Conservation (phyloP, 2,329 filamentous ascomycete species). For the Beauveria brongniartii region DNA sequence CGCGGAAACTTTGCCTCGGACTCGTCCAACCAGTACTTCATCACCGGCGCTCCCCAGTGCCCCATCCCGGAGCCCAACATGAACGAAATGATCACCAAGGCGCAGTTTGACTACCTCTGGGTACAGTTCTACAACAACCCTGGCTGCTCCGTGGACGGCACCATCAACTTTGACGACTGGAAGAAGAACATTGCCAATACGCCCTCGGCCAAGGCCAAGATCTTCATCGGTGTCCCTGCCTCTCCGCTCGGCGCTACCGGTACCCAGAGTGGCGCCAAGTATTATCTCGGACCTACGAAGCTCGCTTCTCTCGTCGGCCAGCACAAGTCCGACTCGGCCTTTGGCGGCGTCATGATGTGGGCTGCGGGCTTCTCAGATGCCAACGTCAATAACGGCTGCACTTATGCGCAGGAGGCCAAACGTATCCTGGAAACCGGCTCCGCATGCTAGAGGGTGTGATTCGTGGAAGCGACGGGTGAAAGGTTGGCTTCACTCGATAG, state of each 20-base stretch:
- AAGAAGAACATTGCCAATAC: constrained; percentile 18
- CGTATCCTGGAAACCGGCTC: constrained; percentile 11
- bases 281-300: constrained; percentile 19
- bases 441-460: constrained; percentile 1
- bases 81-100: constrained; percentile 29
- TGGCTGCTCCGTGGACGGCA: constrained; percentile 26
- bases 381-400: constrained; percentile 14
- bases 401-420: constrained; percentile 13
- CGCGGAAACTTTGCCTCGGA: constrained; percentile 17
- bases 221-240: constrained; percentile 28
- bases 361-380: constrained; percentile 12
- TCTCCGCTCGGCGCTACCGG: constrained; percentile 15
- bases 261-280: constrained; percentile 16
- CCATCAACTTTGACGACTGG: constrained; percentile 29
- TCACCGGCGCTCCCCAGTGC: constrained; percentile 38
- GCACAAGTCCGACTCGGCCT: constrained; percentile 21
- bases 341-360: constrained; percentile 24
- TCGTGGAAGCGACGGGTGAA: neutral
- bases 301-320: constrained; percentile 21
- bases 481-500: neutral
- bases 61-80: constrained; percentile 29
- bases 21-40: constrained; percentile 26
- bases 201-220: constrained; percentile 23
- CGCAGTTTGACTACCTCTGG: constrained; percentile 32
- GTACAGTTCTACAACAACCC: constrained; percentile 40